phyloP scores from a whole-genome alignment of 805 yeast species.

The Aciculoconidium aculeatum region DNA sequence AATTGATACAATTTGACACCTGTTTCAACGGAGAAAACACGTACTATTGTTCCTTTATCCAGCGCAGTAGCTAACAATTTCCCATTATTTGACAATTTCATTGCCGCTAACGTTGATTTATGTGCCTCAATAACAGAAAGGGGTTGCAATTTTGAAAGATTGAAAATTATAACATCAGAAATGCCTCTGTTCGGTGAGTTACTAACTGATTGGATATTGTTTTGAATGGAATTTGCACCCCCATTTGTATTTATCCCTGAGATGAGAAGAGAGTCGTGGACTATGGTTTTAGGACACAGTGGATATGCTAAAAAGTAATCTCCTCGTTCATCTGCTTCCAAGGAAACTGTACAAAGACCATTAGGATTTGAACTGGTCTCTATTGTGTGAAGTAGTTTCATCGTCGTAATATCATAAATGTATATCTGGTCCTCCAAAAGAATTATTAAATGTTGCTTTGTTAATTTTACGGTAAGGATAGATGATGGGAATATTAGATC shows the following conservation, averaged over 20 bases:
- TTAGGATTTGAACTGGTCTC: conserved; percentile 38
- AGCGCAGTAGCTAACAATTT: conserved; percentile 83
- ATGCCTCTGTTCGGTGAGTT: conserved; percentile 37
- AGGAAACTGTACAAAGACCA: conserved; percentile 60
- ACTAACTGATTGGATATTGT: conserved; percentile 36
- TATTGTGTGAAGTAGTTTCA: conserved; percentile 38
- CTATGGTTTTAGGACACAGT: conserved; percentile 59
- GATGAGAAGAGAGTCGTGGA: conserved; percentile 37
- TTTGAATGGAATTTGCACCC: conserved; percentile 33
- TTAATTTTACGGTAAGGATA: conserved; percentile 33
- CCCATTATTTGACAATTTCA: conserved; percentile 72
- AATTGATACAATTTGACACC: conserved; percentile 66
- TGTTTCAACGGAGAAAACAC: conserved; percentile 68
- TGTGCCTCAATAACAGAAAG: conserved; percentile 83
- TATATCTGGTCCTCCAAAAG: conserved; percentile 40
- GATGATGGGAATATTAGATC: conserved; percentile 39
- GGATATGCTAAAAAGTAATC: conserved; percentile 64
- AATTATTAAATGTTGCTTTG: conserved; percentile 28
- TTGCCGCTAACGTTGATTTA: conserved; percentile 63
- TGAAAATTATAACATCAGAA: conserved; percentile 77
- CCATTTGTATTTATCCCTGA: conserved; percentile 37
- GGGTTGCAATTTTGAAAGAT: conserved; percentile 68
- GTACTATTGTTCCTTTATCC: conserved; percentile 79
- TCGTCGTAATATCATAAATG: conserved; percentile 35
- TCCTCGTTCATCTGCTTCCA: conserved; percentile 27